phyloP scores from a whole-genome alignment of 441 rosid genomes.

The Hura crepitans region DNA sequence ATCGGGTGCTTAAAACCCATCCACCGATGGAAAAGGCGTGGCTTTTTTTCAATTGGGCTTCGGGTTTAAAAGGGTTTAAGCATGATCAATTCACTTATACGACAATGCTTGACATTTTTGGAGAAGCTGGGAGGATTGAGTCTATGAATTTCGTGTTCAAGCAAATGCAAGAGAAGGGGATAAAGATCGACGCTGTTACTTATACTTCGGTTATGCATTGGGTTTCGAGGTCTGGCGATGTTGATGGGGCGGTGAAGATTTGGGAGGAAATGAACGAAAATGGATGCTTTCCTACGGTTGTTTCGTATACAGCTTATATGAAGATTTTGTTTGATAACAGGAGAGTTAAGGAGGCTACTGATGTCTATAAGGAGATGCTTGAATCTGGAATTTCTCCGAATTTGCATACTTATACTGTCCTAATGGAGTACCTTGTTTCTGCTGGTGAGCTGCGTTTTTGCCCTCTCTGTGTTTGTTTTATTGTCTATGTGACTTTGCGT shows the following conservation, averaged over 20 bases:
- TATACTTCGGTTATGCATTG: constrained; percentile 78
- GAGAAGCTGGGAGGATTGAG: constrained; percentile 73
- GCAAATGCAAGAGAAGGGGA: constrained; percentile 63
- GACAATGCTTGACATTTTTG: constrained; percentile 88
- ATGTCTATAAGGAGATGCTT: constrained; percentile 71
- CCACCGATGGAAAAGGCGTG: constrained; percentile 94
- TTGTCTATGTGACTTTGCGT: constrained; percentile 10
- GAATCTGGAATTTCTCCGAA: constrained; percentile 51
- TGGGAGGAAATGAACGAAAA: constrained; percentile 63
- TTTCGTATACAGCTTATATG: constrained; percentile 76
- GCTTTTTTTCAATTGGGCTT: constrained; percentile 81
- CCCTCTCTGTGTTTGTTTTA: constrained; percentile 11
- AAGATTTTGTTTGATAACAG: constrained; percentile 58
- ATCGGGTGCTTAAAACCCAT: constrained; percentile 69
- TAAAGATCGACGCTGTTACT: constrained; percentile 60
- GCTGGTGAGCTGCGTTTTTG: constrained; percentile 14
- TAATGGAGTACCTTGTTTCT: constrained; percentile 28
- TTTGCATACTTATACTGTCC: constrained; percentile 69
- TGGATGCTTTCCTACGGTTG: constrained; percentile 54
- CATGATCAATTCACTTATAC: constrained; percentile 87
- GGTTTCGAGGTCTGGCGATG: constrained; percentile 60
- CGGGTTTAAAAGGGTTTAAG: constrained; percentile 50
- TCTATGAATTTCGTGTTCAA: constrained; percentile 58
- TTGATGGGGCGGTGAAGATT: constrained; percentile 51
- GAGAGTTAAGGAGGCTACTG: constrained; percentile 56